phyloP scores from a whole-genome alignment of 2,329 filamentous ascomycete genomes.

The Phialophora macrospora region DNA sequence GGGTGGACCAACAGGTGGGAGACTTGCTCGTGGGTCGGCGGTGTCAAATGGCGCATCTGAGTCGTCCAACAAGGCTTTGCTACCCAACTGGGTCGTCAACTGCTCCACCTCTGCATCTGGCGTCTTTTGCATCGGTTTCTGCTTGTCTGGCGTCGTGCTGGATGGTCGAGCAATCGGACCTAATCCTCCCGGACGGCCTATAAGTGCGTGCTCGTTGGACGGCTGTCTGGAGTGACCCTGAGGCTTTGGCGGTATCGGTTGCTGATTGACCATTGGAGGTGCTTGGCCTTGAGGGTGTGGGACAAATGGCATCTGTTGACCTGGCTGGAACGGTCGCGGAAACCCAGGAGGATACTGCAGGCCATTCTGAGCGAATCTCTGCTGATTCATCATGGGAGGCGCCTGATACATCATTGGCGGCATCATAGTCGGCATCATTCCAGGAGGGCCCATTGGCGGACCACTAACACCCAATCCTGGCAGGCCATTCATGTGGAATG shows the following conservation, averaged over 20 bases:
- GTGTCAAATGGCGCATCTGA: constrained; percentile 68
- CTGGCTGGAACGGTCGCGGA: constrained; percentile 64
- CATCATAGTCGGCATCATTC: constrained; percentile 59
- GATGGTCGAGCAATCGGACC: constrained; percentile 81
- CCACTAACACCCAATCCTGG: constrained; percentile 64
- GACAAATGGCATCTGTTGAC: constrained; percentile 55
- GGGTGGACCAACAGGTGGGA: constrained; percentile 55
- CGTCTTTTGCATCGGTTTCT: constrained; percentile 48
- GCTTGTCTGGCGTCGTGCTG: constrained; percentile 66
- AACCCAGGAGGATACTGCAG: constrained; percentile 64
- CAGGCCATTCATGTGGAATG: constrained; percentile 56
- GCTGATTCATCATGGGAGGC: constrained; percentile 59
- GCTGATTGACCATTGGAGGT: constrained; percentile 44
- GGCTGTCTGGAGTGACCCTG: constrained; percentile 74
- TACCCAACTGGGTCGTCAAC: constrained; percentile 79
- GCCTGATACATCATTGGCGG: constrained; percentile 59
- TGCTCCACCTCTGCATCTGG: constrained; percentile 68
- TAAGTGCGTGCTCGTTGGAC: constrained; percentile 73
- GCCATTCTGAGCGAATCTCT: constrained; percentile 58
- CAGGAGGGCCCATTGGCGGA: constrained; percentile 60
- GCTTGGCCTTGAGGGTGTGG: constrained; percentile 48
- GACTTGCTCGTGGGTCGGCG: constrained; percentile 48
- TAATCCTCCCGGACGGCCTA: constrained; percentile 69
- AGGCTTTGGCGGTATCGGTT: constrained; percentile 45
- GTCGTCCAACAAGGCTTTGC: constrained; percentile 80